A percentile compares a stretch with the other conserved stretches of the same genome.
phyloP scores from a whole-genome alignment of 805 yeast species.

The Wickerhamiella shivajii region DNA sequence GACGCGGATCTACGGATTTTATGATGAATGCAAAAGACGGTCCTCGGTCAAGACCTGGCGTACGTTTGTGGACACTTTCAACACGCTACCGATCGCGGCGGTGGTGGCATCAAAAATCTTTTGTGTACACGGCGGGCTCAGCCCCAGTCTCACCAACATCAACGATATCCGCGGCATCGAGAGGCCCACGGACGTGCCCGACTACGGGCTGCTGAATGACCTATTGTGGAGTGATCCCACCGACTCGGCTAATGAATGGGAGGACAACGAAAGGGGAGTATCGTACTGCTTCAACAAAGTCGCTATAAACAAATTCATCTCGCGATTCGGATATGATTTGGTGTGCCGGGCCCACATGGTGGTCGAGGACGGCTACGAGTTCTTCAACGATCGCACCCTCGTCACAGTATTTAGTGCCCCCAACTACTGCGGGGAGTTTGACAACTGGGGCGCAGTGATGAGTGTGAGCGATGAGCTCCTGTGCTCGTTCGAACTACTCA shows the following conservation, averaged over 20 bases:
- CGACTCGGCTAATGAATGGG: constrained; percentile 73
- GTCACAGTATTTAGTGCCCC: constrained; percentile 68
- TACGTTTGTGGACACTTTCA: constrained; percentile 83
- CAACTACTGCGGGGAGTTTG: constrained; percentile 69
- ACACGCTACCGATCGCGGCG: constrained; percentile 90
- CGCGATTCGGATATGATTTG: constrained; percentile 62
- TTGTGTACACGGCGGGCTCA: constrained; percentile 75
- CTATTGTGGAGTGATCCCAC: constrained; percentile 78
- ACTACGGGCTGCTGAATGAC: constrained; percentile 64
- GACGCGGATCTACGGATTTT: constrained; percentile 92
- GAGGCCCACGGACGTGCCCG: constrained; percentile 78
- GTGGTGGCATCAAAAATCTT: constrained; percentile 90
- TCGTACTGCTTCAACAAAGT: constrained; percentile 66
- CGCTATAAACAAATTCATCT: constrained; percentile 62
- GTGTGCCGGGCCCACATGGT: constrained; percentile 85
- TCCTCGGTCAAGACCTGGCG: constrained; percentile 91
- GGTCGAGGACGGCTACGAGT: constrained; percentile 68
- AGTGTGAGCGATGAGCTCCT: constrained; percentile 83
- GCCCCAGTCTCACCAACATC: constrained; percentile 58
- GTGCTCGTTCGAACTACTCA: constrained; percentile 84
- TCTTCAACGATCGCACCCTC: constrained; percentile 53
- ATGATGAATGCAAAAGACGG: constrained; percentile 94
- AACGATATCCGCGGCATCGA: constrained; percentile 63
- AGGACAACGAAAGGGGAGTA: constrained; percentile 75
- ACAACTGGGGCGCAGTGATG: constrained; percentile 98